Percentiles rank a stretch among this genome's conserved stretches.
Evolutionary conservation across 345 rosid genomes (phyloP).

Genomic region (Litchi chinensis): DNA sequence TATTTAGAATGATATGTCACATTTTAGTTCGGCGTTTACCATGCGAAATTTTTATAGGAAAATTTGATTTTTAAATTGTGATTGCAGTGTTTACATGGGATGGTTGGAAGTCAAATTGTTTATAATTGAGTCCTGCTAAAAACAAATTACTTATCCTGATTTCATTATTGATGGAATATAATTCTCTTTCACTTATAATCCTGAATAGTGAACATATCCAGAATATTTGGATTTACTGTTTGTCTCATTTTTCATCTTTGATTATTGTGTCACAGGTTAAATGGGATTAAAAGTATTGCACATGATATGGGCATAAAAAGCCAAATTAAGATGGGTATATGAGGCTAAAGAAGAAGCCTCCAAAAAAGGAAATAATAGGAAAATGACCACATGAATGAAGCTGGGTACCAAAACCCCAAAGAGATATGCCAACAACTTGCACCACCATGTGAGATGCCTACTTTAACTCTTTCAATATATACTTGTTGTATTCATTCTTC

Average conservation of each 20-base stretch:
- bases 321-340: neutral
- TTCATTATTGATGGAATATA: too few relatives aligned
- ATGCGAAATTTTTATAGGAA: too few relatives aligned
- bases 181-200: too few relatives aligned
- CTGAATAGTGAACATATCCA: too few relatives aligned
- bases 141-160: too few relatives aligned
- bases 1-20: too few relatives aligned
- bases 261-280: neutral
- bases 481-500: neutral
- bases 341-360: conserved; percentile 19
- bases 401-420: conserved; percentile 29
- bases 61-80: too few relatives aligned
- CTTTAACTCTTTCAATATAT: conserved; percentile 13
- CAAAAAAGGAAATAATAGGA: conserved; percentile 13
- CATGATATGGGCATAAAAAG: neutral
- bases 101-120: too few relatives aligned
- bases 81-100: too few relatives aligned
- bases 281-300: neutral
- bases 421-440: conserved; percentile 32
- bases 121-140: too few relatives aligned
- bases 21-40: too few relatives aligned
- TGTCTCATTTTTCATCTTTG: neutral
- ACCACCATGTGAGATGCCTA: conserved; percentile 19
- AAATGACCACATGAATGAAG: conserved; percentile 23
- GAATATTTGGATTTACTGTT: neutral